phyloP scores from a whole-genome alignment of 805 yeast genomes.

The Saccharomycopsis sp. region DNA sequence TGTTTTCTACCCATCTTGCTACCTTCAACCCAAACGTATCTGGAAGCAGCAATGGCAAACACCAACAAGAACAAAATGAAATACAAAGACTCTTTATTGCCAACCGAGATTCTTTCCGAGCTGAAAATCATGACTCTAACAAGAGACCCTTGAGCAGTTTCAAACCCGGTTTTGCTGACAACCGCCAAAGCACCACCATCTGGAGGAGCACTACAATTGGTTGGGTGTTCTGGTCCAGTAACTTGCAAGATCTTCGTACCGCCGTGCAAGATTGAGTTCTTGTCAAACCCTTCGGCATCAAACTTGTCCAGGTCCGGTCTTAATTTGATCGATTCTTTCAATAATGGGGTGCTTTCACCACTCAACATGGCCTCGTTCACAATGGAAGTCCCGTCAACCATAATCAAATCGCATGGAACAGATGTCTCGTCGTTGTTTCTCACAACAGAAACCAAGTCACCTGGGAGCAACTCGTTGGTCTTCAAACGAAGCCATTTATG shows the following conservation, averaged over 20 bases:
- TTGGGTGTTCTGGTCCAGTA: slow-evolving; percentile 48
- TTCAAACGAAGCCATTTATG: slow-evolving; percentile 58
- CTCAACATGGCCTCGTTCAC: slow-evolving; percentile 98
- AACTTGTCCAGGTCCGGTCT: slow-evolving; percentile 66
- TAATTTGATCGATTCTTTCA: slow-evolving; percentile 81
- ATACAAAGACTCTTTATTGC: slow-evolving; percentile 87
- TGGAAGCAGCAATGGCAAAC: slow-evolving; percentile 90
- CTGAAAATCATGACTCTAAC: slow-evolving; percentile 97
- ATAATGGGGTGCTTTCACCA: slow-evolving; percentile 95
- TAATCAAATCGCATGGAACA: slow-evolving; percentile 84
- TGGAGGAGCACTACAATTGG: too few species aligned
- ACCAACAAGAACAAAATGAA: slow-evolving; percentile 82
- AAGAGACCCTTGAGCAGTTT: slow-evolving; percentile 93
- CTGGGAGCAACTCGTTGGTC: slow-evolving; percentile 77
- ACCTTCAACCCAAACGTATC: slow-evolving; percentile 99
- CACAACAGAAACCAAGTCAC: slow-evolving; percentile 78
- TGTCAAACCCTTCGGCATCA: slow-evolving; percentile 76
- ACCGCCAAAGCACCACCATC: slow-evolving; percentile 88
- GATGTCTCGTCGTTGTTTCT: slow-evolving; percentile 90
- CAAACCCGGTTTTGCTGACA: slow-evolving; percentile 93
- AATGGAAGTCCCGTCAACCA: slow-evolving; percentile 85
- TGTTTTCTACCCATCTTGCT: slow-evolving; percentile 91
- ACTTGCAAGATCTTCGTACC: slow-evolving; percentile 96
- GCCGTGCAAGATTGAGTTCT: slow-evolving; percentile 83
- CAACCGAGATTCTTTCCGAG: slow-evolving; percentile 92